Percentiles rank a stretch among this genome's conserved stretches.
Evolutionary conservation across 371 early-diverging fungal species (phyloP).

Genomic region (Thermomucor indicae-seudaticae): DNA sequence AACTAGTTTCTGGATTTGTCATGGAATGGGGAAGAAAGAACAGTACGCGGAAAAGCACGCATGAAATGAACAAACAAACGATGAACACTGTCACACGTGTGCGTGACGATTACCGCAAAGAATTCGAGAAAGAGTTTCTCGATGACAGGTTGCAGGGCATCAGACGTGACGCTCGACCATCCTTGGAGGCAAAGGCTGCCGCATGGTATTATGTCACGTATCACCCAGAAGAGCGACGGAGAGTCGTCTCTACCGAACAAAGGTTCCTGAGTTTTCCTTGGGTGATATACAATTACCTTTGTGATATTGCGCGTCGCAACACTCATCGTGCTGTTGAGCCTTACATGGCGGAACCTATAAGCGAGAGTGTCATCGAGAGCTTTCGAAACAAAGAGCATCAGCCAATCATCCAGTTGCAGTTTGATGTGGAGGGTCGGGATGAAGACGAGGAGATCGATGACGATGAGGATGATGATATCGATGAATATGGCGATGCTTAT

Average conservation of each 20-base stretch:
- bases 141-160: background rate
- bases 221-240: slow-evolving; percentile 30
- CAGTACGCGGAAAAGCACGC: slow-evolving; percentile 29
- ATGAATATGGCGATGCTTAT: background rate
- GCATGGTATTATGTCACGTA: slow-evolving; percentile 80
- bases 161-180: slow-evolving; percentile 10
- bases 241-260: slow-evolving; percentile 16
- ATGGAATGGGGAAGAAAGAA: slow-evolving; percentile 35
- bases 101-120: slow-evolving; percentile 29
- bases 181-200: slow-evolving; percentile 55
- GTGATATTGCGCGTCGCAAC: slow-evolving; percentile 43
- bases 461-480: background rate
- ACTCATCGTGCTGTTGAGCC: background rate
- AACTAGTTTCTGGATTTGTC: slow-evolving; percentile 40
- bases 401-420: background rate
- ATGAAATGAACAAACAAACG: slow-evolving; percentile 45
- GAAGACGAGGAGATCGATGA: background rate
- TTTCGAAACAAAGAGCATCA: background rate
- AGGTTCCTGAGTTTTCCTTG: slow-evolving; percentile 63
- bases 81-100: slow-evolving; percentile 36
- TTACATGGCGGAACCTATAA: slow-evolving; percentile 4
- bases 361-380: slow-evolving; percentile 8
- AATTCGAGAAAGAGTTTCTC: slow-evolving; percentile 26
- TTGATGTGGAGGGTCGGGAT: too few relatives aligned
- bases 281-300: slow-evolving; percentile 51